These are phyloP conservation scores for Nemophila menziesii DNA, from an alignment of 257 asterid genomes.

Conservation along the genomic window DNA sequence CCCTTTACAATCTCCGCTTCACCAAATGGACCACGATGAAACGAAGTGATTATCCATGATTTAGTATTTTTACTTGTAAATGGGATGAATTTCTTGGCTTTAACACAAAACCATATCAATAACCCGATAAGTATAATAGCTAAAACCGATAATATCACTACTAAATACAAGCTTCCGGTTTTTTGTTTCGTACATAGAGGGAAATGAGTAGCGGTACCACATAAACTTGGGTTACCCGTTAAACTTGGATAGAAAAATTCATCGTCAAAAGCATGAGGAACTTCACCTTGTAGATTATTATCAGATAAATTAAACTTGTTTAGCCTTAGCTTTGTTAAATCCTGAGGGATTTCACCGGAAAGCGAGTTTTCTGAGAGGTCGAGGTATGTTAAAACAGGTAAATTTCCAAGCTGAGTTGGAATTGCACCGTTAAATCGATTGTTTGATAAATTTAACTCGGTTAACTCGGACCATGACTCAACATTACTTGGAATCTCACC, in stretches of 20 bases:
- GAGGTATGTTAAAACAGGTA: conserved; percentile 43
- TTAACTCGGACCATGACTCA: conserved; percentile 34
- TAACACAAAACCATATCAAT: conserved; percentile 45
- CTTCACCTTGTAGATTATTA: conserved; percentile 63
- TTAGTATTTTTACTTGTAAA: conserved; percentile 17
- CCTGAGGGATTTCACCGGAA: conserved; percentile 51
- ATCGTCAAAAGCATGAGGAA: conserved; percentile 43
- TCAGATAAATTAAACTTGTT: conserved; percentile 55
- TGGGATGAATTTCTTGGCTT: conserved; percentile 25
- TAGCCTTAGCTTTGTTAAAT: conserved; percentile 47
- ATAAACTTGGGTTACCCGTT: conserved; percentile 54
- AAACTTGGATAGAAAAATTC: conserved; percentile 33
- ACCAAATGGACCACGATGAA: conserved; percentile 37
- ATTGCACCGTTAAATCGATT: conserved; percentile 51
- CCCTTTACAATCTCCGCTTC: conserved; percentile 49
- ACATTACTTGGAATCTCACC: conserved; percentile 51
- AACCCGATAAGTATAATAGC: conserved; percentile 32
- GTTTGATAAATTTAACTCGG: conserved; percentile 55
- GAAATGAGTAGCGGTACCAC: conserved; percentile 50
- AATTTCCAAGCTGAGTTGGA: conserved; percentile 46
- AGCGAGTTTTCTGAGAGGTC: conserved; percentile 56
- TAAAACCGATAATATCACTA: conserved; percentile 36
- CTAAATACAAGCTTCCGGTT: conserved; percentile 27
- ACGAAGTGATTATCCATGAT: conserved; percentile 58
- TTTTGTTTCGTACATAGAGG: conserved; percentile 45